Evolutionary conservation across 495 filamentous ascomycete species (phyloP).

Genomic region (Aspergillus steynii): DNA sequence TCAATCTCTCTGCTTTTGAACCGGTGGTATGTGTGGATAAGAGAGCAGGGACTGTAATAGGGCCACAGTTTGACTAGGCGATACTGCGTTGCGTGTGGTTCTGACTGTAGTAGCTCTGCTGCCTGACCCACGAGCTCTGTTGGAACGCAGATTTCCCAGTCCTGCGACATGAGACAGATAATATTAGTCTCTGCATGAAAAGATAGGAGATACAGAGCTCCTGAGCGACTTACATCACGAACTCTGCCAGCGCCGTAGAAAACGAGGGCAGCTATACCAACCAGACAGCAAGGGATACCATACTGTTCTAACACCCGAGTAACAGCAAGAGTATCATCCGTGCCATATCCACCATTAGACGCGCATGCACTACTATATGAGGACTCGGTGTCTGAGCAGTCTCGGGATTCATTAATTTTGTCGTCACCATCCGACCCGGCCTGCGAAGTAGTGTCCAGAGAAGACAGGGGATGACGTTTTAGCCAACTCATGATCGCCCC

Average conservation of each 20-base stretch:
- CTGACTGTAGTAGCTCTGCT: conserved; percentile 19
- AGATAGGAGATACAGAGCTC: conserved; percentile 7
- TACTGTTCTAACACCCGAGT: conserved; percentile 28
- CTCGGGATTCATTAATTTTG: conserved; percentile 14
- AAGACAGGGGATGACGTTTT: conserved; percentile 17
- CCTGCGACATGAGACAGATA: conserved; percentile 20
- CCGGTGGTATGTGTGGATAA: conserved; percentile 35
- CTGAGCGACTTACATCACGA: conserved; percentile 27
- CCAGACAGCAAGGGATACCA: conserved; percentile 32
- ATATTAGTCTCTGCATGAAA: conserved; percentile 7
- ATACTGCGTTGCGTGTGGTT: conserved; percentile 18
- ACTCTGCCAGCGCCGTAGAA: conserved; percentile 31
- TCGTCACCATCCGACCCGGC: conserved; percentile 14
- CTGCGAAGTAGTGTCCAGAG: conserved; percentile 15
- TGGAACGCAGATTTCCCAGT: conserved; percentile 31
- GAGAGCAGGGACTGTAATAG: conserved; percentile 29
- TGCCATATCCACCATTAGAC: conserved; percentile 22
- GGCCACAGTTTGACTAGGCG: conserved; percentile 21
- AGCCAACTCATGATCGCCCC: conserved; percentile 17
- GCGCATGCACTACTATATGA: conserved; percentile 15
- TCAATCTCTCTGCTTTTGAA: conserved; percentile 33
- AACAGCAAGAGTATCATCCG: conserved; percentile 29
- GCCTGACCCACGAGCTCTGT: conserved; percentile 17
- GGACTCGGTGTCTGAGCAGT: conserved; percentile 17
- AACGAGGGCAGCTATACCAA: conserved; percentile 30